Percentiles rank a stretch among this genome's conserved stretches.
Evolutionary conservation across 306 rosid species (phyloP).

Genomic region (Clitoria ternatea): DNA sequence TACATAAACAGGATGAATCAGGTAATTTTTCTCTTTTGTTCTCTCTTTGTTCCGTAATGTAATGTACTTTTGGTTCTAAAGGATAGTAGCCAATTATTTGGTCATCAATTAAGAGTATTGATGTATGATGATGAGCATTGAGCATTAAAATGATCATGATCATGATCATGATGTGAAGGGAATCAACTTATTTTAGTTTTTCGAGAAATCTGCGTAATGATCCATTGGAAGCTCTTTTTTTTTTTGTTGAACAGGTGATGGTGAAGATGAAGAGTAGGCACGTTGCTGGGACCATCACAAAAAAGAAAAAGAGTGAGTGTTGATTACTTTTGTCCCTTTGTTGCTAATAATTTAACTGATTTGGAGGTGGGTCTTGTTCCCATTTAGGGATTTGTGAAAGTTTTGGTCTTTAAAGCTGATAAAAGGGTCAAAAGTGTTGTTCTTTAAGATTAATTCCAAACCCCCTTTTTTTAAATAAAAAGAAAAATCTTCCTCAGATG

Average conservation of each 20-base stretch:
- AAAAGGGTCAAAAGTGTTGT: conserved; percentile 29
- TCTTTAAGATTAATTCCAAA: conserved; percentile 33
- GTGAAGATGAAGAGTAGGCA: conserved; percentile 99
- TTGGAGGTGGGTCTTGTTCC: conserved; percentile 77
- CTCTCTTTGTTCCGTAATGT: neutral
- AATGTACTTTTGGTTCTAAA: conserved; percentile 10
- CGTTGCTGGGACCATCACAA: conserved; percentile 98
- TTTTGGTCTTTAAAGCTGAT: conserved; percentile 33
- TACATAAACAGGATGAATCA: conserved; percentile 74
- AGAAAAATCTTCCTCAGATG: conserved; percentile 42
- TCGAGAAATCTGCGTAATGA: conserved; percentile 33
- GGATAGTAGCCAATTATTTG: conserved; percentile 41
- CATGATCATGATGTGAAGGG: conserved; percentile 34
- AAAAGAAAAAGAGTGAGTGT: conserved; percentile 99
- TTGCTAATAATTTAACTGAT: conserved; percentile 46
- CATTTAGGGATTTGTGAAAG: conserved; percentile 92
- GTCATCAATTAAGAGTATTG: conserved; percentile 40
- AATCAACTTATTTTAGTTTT: conserved; percentile 25
- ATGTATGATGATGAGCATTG: too few relatives aligned
- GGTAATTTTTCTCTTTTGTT: conserved; percentile 41
- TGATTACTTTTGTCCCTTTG: conserved; percentile 44
- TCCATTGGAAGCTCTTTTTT: conserved; percentile 57
- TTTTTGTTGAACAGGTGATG: conserved; percentile 90
- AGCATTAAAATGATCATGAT: too few relatives aligned
- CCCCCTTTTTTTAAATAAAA: conserved; percentile 14